Conservation (phyloP, 306 rosid species). For the Delonix regia region DNA sequence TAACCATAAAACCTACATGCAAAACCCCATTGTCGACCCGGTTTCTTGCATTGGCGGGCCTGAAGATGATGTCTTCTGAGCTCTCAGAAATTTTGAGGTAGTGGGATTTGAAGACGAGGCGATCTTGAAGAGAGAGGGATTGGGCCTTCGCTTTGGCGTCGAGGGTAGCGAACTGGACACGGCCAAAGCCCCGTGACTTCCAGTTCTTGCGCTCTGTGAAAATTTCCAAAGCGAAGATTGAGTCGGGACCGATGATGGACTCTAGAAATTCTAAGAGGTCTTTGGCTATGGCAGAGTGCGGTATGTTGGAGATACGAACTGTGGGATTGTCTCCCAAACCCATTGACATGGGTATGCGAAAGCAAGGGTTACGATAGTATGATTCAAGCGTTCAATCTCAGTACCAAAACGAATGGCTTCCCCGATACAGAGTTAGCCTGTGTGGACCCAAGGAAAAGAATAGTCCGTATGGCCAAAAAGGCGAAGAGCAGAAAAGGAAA, state of each 20-base stretch:
- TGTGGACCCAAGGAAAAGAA: background rate
- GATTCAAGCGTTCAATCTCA: background rate
- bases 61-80: conserved; percentile 60
- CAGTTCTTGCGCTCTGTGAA: conserved; percentile 66
- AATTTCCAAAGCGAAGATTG: conserved; percentile 84
- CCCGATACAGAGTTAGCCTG: background rate
- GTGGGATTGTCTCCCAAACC: conserved; percentile 45
- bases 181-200: conserved; percentile 81
- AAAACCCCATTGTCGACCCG: conserved; percentile 50
- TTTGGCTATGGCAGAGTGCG: conserved; percentile 58
- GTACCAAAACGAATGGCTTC: background rate
- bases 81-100: conserved; percentile 52
- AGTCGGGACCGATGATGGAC: conserved; percentile 52
- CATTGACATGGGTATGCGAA: background rate
- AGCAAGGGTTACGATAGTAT: background rate
- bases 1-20: conserved; percentile 57
- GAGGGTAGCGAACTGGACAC: conserved; percentile 74
- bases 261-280: conserved; percentile 65
- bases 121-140: conserved; percentile 40
- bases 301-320: conserved; percentile 60
- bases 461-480: background rate
- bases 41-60: conserved; percentile 49
- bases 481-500: background rate
- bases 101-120: conserved; percentile 55
- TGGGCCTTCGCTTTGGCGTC: conserved; percentile 45